Evolutionary conservation across 1,139 yeast genomes (phyloP).

Genomic region (Suhomyces ambrosiae): DNA sequence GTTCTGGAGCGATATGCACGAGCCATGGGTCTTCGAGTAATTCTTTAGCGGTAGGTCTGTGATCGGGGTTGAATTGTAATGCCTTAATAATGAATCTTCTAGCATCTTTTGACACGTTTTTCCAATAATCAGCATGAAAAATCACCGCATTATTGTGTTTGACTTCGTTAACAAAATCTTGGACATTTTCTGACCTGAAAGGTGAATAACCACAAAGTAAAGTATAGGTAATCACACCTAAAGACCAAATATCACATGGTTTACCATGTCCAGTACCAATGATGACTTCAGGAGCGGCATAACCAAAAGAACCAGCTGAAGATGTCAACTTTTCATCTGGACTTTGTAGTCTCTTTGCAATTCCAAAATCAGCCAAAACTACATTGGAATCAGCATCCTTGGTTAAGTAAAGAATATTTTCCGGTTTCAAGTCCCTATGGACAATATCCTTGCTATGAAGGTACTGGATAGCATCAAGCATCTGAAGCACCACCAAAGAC

Average conservation of each 20-base stretch:
- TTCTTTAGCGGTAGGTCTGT: slow-evolving; percentile 67
- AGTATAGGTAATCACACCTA: slow-evolving; percentile 90
- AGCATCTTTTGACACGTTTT: slow-evolving; percentile 71
- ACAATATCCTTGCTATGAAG: slow-evolving; percentile 76
- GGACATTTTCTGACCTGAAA: slow-evolving; percentile 79
- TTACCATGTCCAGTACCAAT: slow-evolving; percentile 81
- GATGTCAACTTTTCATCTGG: slow-evolving; percentile 67
- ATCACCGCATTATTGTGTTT: slow-evolving; percentile 66
- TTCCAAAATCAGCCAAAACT: slow-evolving; percentile 91
- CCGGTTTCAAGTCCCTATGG: slow-evolving; percentile 91
- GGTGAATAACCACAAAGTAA: slow-evolving; percentile 92
- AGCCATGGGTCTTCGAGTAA: slow-evolving; percentile 75
- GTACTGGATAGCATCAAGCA: slow-evolving; percentile 72
- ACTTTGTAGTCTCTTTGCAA: slow-evolving; percentile 69
- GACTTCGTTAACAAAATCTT: slow-evolving; percentile 80
- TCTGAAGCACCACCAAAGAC: slow-evolving; percentile 64
- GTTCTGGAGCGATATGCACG: slow-evolving; percentile 47
- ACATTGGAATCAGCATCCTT: slow-evolving; percentile 58
- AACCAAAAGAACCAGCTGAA: slow-evolving; percentile 90
- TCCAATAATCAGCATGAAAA: slow-evolving; percentile 90
- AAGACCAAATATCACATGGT: slow-evolving; percentile 88
- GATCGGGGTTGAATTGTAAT: slow-evolving; percentile 62
- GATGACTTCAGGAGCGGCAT: slow-evolving; percentile 92
- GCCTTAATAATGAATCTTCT: slow-evolving; percentile 70
- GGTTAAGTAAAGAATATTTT: slow-evolving; percentile 71